These are phyloP conservation scores for Paecilomyces niveus DNA, from an alignment of 2,329 filamentous ascomycete genomes.

Conservation along the genomic window DNA sequence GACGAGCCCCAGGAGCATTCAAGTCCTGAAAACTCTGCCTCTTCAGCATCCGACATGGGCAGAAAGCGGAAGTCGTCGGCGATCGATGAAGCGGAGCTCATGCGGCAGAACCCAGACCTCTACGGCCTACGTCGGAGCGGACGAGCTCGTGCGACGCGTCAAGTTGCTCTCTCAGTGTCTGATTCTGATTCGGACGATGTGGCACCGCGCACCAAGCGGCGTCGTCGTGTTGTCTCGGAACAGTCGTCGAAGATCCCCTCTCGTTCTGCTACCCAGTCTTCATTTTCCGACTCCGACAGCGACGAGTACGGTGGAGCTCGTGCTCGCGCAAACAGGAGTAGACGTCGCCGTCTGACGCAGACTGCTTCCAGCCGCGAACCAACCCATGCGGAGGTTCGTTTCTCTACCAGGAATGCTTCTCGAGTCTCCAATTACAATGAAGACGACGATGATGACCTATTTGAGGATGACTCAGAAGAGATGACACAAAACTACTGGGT, in stretches of 20 bases:
- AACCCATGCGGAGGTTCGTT: slow-evolving; percentile 73
- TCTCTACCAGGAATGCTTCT: slow-evolving; percentile 79
- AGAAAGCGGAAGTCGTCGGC: slow-evolving; percentile 65
- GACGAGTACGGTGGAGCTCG: slow-evolving; percentile 73
- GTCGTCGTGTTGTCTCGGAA: slow-evolving; percentile 48
- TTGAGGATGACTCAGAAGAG: slow-evolving; percentile 52
- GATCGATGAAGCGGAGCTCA: slow-evolving; percentile 71
- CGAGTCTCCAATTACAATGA: slow-evolving; percentile 65
- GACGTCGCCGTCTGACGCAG: slow-evolving; percentile 63
- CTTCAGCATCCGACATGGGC: slow-evolving; percentile 61
- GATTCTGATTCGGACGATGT: slow-evolving; percentile 69
- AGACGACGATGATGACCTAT: slow-evolving; percentile 50
- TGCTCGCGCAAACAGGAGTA: slow-evolving; percentile 66
- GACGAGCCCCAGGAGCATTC: slow-evolving; percentile 18
- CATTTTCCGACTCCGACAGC: slow-evolving; percentile 60
- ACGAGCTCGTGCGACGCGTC: slow-evolving; percentile 56
- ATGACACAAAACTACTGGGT: slow-evolving; percentile 64
- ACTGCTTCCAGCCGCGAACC: slow-evolving; percentile 57
- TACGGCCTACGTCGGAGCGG: slow-evolving; percentile 90
- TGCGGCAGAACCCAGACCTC: slow-evolving; percentile 84
- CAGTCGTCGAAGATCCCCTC: slow-evolving; percentile 42
- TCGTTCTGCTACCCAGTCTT: slow-evolving; percentile 46
- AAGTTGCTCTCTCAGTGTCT: slow-evolving; percentile 55
- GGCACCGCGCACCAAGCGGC: slow-evolving; percentile 35
- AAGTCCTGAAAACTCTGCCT: slow-evolving; percentile 57